Evolutionary conservation across 768 basidiomycete genomes (phyloP).

Genomic region (Guyanaporus albipodus): DNA sequence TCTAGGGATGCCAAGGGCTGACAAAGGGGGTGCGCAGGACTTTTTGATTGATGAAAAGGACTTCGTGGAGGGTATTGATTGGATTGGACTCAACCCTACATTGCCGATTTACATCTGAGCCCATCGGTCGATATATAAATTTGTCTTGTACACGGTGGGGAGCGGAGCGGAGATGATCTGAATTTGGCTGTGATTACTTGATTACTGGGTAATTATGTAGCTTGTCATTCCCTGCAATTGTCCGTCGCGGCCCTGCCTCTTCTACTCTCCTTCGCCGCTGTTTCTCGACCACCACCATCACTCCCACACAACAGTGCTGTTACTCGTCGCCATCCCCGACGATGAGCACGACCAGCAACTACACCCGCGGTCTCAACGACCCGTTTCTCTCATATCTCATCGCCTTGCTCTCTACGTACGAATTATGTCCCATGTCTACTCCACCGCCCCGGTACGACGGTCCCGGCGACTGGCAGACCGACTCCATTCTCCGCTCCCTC

Average conservation of each 20-base stretch:
- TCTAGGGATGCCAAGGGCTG: neutral
- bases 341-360: slow-evolving; percentile 34
- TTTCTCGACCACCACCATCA: slow-evolving; percentile 10
- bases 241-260: neutral
- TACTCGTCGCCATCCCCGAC: slow-evolving; percentile 20
- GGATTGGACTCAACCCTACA: slow-evolving; percentile 71
- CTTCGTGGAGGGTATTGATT: slow-evolving; percentile 66
- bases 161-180: slow-evolving; percentile 21
- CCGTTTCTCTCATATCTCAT: slow-evolving; percentile 53
- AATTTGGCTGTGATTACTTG: slow-evolving; percentile 3
- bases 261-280: neutral
- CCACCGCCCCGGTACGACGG: slow-evolving; percentile 55
- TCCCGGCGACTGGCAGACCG: slow-evolving; percentile 54
- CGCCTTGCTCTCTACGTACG: slow-evolving; percentile 55
- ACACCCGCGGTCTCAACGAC: slow-evolving; percentile 22
- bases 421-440: slow-evolving; percentile 47
- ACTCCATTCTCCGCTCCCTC: slow-evolving; percentile 52
- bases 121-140: slow-evolving; percentile 27
- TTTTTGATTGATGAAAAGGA: slow-evolving; percentile 81
- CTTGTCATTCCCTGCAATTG: slow-evolving; percentile 2
- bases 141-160: too few relatives aligned
- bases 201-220: too few relatives aligned
- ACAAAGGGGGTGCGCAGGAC: slow-evolving; percentile 46
- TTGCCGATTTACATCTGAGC: slow-evolving; percentile 65
- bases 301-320: slow-evolving; percentile 4